Percentiles rank a stretch among this genome's conserved stretches.
These are phyloP conservation scores for Diaporthe sp. DNA, from an alignment of 2,329 filamentous ascomycete genomes.

Conservation along the genomic window DNA sequence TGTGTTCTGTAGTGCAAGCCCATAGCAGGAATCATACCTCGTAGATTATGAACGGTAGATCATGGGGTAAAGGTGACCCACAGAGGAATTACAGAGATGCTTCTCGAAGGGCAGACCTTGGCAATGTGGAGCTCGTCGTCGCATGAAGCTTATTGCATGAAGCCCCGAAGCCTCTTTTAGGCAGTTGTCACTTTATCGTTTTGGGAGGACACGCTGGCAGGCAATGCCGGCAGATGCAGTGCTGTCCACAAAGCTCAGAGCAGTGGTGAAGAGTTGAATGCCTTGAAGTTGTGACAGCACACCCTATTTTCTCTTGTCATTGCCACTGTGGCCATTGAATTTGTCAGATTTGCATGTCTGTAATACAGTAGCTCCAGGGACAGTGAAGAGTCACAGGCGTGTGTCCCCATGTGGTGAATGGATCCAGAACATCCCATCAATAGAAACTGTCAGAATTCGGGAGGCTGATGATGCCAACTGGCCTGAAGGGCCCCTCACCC, in stretches of 20 bases:
- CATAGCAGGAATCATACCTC: neutral
- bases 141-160: slow-evolving; percentile 29
- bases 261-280: neutral
- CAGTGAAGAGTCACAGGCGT: slow-evolving; percentile 10
- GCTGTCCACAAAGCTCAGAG: neutral
- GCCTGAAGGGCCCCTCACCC: neutral
- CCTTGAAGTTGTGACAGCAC: neutral
- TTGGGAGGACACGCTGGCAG: slow-evolving; percentile 39
- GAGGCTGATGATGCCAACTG: slow-evolving; percentile 27
- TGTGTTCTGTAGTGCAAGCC: neutral
- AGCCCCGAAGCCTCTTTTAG: slow-evolving; percentile 1
- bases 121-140: slow-evolving; percentile 2
- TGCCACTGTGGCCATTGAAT: neutral
- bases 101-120: slow-evolving; percentile 34
- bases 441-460: slow-evolving; percentile 17
- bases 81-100: slow-evolving; percentile 34
- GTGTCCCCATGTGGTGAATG: neutral
- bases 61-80: neutral
- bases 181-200: neutral
- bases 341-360: neutral
- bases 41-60: neutral
- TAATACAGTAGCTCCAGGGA: neutral
- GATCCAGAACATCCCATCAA: slow-evolving; percentile 4
- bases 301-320: neutral
- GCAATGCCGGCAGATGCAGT: neutral